Evolutionary conservation across 2,329 filamentous ascomycete genomes (phyloP).

Genomic region (Lasiodiplodia citricola): DNA sequence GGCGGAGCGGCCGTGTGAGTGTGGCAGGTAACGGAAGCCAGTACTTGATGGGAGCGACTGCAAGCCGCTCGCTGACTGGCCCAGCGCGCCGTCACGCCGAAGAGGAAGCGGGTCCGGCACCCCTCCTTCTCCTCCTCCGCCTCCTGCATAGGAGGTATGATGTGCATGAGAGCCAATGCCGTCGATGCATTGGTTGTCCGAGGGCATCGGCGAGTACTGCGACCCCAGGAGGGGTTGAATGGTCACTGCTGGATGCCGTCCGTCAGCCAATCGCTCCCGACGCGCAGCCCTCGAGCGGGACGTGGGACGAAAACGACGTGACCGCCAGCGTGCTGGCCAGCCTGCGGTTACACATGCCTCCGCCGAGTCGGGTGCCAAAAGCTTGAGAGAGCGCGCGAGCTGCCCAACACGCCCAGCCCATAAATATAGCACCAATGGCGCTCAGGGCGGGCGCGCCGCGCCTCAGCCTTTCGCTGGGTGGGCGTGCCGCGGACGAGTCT

Average conservation of each 20-base stretch:
- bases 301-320: conserved; percentile 43
- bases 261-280: conserved; percentile 48
- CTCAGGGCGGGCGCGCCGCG: not conserved
- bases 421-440: conserved; percentile 26
- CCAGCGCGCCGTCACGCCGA: conserved; percentile 57
- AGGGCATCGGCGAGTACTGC: conserved; percentile 45
- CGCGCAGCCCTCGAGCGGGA: conserved; percentile 37
- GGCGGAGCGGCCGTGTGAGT: conserved; percentile 49
- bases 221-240: conserved; percentile 51
- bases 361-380: conserved; percentile 40
- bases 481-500: conserved; percentile 3
- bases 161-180: conserved; percentile 52
- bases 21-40: conserved; percentile 57
- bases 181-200: conserved; percentile 54
- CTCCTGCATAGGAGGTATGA: conserved; percentile 49
- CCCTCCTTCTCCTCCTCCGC: conserved; percentile 33
- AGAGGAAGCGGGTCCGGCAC: conserved; percentile 55
- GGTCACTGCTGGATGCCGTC: conserved; percentile 44
- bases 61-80: conserved; percentile 51
- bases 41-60: conserved; percentile 54
- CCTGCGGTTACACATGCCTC: conserved; percentile 45
- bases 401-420: conserved; percentile 15
- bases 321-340: conserved; percentile 32
- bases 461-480: conserved; percentile 2
- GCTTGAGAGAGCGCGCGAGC: conserved; percentile 19